A percentile compares a stretch with the other conserved stretches of the same genome.
phyloP scores from a whole-genome alignment of 805 yeast genomes.

The Nakazawaea ernobii region DNA sequence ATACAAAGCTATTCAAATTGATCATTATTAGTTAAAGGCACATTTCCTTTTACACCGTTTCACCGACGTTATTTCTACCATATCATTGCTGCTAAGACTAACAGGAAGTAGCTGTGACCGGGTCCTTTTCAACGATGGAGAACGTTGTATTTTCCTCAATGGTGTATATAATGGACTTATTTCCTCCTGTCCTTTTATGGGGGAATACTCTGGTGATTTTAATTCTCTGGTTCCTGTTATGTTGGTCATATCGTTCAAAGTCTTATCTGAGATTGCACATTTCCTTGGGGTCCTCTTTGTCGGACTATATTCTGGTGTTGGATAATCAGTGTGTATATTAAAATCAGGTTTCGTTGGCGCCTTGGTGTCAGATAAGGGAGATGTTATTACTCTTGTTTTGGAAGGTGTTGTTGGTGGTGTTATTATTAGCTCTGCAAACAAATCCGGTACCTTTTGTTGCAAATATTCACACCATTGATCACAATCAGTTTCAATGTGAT shows the following conservation, averaged over 20 bases:
- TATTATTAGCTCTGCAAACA: constrained; percentile 31
- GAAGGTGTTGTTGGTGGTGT: constrained; percentile 12
- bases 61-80: neutral
- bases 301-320: constrained; percentile 4
- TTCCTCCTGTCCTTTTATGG: neutral
- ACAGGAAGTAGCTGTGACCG: neutral
- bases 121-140: constrained; percentile 5
- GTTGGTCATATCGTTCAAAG: constrained; percentile 14
- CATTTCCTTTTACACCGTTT: neutral
- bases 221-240: constrained; percentile 14
- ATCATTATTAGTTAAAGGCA: neutral
- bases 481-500: constrained; percentile 74
- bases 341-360: neutral
- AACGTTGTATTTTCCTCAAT: constrained; percentile 1
- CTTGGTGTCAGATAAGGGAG: neutral
- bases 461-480: constrained; percentile 70
- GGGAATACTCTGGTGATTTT: neutral
- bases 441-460: constrained; percentile 48
- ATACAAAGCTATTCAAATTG: no score
- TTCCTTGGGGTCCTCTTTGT: constrained; percentile 6
- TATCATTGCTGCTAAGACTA: neutral
- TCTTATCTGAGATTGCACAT: neutral
- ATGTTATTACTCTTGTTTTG: neutral
- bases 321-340: constrained; percentile 2
- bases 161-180: constrained; percentile 3